Percentiles rank a stretch among this genome's conserved stretches.
Conservation (phyloP, 1,139 yeast genomes). For the Taphrina deformans region DNA sequence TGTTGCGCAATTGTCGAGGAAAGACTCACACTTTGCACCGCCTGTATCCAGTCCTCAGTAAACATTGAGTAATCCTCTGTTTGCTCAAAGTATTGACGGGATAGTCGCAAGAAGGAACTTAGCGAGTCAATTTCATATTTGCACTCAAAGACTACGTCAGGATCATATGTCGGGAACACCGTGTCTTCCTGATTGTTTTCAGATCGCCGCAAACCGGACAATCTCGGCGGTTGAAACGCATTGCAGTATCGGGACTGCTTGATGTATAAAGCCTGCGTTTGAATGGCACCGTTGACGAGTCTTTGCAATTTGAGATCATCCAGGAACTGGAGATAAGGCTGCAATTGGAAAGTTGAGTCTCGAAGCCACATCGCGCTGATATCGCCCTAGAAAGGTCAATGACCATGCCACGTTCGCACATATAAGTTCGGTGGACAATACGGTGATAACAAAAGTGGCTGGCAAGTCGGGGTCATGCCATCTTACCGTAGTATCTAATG, state of each 20-base stretch:
- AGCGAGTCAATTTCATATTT: conserved; percentile 85
- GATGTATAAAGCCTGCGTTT: conserved; percentile 59
- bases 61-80: conserved; percentile 57
- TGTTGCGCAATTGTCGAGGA: background rate
- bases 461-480: conserved; percentile 58
- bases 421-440: too few relatives aligned
- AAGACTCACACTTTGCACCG: conserved; percentile 49
- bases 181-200: conserved; percentile 18
- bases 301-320: conserved; percentile 55
- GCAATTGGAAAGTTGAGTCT: conserved; percentile 79
- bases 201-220: background rate
- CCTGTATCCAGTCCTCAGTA: conserved; percentile 59
- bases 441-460: conserved; percentile 69
- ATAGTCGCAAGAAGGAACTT: conserved; percentile 74
- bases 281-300: conserved; percentile 73
- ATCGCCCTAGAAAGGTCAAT: conserved; percentile 48
- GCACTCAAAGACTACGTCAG: conserved; percentile 78
- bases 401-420: background rate
- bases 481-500: conserved; percentile 79
- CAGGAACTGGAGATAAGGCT: conserved; percentile 67
- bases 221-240: conserved; percentile 33
- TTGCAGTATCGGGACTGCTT: conserved; percentile 31
- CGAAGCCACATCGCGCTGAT: conserved; percentile 84
- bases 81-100: conserved; percentile 65
- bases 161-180: conserved; percentile 41